A percentile compares a stretch with the other conserved stretches of the same genome.
Conservation (phyloP, 2,329 filamentous ascomycete genomes). For the Stemphylium lycopersici region DNA sequence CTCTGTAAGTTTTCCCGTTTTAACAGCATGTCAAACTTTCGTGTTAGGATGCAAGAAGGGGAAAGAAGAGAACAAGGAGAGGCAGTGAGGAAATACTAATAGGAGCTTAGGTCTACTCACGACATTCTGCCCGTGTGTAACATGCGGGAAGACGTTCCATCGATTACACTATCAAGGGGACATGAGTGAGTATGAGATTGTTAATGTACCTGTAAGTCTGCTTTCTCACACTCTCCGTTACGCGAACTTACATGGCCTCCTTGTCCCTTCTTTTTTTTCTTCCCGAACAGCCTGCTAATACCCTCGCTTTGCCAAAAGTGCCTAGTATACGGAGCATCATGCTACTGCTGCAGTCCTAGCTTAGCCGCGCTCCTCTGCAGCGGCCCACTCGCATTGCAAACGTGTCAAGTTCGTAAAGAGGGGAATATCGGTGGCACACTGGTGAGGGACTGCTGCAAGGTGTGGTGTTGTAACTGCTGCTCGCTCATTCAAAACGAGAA, state of each 20-base stretch:
- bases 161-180: constrained; percentile 1
- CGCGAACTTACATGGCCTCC: not conserved
- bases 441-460: not conserved
- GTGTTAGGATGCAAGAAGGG: not conserved
- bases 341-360: no score
- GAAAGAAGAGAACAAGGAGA: no score
- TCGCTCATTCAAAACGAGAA: constrained; percentile 4
- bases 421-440: not conserved
- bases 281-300: no score
- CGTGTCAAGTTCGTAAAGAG: not conserved
- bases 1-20: not conserved
- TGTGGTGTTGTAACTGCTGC: constrained; percentile 3
- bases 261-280: not conserved
- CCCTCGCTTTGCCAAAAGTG: not conserved
- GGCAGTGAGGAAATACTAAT: not conserved
- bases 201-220: not conserved
- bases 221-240: not conserved
- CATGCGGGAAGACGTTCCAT: constrained; percentile 7
- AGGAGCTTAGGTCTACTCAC: not conserved
- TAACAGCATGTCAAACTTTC: not conserved
- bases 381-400: not conserved
- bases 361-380: no score
- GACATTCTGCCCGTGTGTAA: constrained; percentile 3
- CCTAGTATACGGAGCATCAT: no score
- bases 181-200: not conserved